Conservation (phyloP, 2,329 filamentous ascomycete genomes). For the Pezicula carpinea region DNA sequence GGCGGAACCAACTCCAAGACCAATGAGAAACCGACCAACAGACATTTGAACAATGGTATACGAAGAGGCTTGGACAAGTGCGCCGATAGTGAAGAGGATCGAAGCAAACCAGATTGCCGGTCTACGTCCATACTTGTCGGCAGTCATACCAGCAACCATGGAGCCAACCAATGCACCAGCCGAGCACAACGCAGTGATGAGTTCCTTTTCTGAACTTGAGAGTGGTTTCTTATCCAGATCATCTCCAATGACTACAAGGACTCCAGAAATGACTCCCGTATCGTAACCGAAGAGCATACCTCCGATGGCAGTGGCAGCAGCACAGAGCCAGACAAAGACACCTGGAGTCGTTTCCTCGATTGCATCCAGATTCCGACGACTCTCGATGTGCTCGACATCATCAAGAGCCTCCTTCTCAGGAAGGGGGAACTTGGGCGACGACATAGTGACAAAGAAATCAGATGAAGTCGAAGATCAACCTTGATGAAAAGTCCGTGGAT, state of each 20-base stretch:
- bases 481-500: neutral
- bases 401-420: neutral
- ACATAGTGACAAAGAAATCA: neutral
- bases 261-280: conserved; percentile 38
- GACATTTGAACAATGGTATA: conserved; percentile 37
- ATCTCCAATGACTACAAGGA: conserved; percentile 32
- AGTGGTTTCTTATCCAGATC: conserved; percentile 36
- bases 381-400: neutral
- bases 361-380: neutral
- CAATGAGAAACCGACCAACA: conserved; percentile 41
- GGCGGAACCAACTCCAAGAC: conserved; percentile 42
- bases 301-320: conserved; percentile 56
- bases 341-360: conserved; percentile 33
- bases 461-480: neutral
- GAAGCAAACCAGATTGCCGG: conserved; percentile 36
- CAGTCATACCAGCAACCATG: conserved; percentile 30
- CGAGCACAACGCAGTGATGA: conserved; percentile 44
- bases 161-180: conserved; percentile 40
- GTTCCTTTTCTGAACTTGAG: conserved; percentile 39
- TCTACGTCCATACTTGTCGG: conserved; percentile 36
- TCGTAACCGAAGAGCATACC: conserved; percentile 57
- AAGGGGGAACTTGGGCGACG: neutral
- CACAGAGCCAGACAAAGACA: conserved; percentile 51
- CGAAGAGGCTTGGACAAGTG: conserved; percentile 31
- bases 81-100: conserved; percentile 35